phyloP scores from a whole-genome alignment of 352 stramenopile genomes.

The Phytophthora tentaculata region DNA sequence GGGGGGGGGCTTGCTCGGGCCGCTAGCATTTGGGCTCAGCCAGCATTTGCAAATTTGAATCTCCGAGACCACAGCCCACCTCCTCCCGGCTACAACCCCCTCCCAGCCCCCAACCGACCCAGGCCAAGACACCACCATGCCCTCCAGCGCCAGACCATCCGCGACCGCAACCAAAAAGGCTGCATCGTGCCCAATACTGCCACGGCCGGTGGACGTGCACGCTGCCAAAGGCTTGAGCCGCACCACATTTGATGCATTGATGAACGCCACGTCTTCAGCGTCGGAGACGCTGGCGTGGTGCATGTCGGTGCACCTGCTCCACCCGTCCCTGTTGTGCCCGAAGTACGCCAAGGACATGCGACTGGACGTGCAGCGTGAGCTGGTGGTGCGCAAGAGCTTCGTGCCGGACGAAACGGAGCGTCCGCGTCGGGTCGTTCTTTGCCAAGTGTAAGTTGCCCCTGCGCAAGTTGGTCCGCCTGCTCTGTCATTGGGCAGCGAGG shows the following conservation, averaged over 20 bases:
- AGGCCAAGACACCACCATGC: background rate
- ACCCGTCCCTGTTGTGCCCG: background rate
- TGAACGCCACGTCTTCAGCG: background rate
- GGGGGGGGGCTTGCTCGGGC: no score
- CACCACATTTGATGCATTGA: background rate
- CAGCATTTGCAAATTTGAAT: background rate
- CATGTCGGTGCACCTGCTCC: background rate
- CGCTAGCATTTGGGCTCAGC: no score
- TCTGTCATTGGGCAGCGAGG: background rate
- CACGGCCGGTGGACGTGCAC: background rate
- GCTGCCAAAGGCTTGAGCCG: background rate
- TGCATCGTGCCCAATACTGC: background rate
- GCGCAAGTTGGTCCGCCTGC: background rate
- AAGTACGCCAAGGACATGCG: background rate
- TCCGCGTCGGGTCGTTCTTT: background rate
- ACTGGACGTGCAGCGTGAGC: background rate
- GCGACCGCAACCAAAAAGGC: background rate
- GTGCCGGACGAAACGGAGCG: background rate
- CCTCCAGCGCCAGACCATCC: background rate
- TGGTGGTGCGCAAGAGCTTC: background rate
- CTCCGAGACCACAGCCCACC: background rate
- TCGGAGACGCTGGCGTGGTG: background rate
- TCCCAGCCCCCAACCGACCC: no score
- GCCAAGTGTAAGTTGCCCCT: background rate
- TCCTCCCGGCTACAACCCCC: no score